Conservation (phyloP, 202 grass and related monocot genomes). For the Setaria italica region DNA sequence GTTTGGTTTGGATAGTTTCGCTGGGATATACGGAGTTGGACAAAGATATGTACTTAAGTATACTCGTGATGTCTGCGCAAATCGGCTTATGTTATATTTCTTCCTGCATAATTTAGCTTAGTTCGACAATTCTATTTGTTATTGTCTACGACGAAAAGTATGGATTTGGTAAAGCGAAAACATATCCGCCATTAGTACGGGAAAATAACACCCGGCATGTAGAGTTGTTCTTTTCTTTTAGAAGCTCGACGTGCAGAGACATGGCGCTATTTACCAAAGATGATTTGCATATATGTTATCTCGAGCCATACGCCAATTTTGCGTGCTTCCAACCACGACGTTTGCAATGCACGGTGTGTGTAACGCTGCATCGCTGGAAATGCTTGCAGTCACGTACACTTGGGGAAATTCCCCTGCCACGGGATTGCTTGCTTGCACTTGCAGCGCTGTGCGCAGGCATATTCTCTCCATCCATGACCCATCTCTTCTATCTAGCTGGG, state of each 20-base stretch:
- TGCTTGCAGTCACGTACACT: not conserved
- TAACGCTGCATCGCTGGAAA: not conserved
- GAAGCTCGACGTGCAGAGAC: no score
- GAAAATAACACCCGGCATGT: no score
- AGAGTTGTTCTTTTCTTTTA: no score
- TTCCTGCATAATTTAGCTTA: not conserved
- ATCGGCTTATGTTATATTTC: not conserved
- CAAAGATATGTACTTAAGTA: not conserved
- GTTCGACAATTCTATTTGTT: no score
- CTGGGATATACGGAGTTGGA: not conserved
- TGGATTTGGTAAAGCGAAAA: no score
- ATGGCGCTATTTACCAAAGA: no score
- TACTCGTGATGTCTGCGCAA: not conserved
- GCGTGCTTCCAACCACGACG: not conserved
- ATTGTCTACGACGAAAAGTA: no score
- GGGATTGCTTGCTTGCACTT: conserved; percentile 28
- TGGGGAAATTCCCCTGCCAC: not conserved
- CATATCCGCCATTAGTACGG: no score
- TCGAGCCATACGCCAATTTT: no score
- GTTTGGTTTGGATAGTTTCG: no score
- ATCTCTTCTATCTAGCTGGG: not conserved
- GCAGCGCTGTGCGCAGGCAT: conserved; percentile 6
- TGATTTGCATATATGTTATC: no score
- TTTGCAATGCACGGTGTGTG: not conserved
- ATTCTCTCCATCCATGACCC: not conserved